A percentile compares a stretch with the other conserved stretches of the same genome.
Evolutionary conservation across 805 yeast genomes (phyloP).

Genomic region (Kockiozyma suomiensis): DNA sequence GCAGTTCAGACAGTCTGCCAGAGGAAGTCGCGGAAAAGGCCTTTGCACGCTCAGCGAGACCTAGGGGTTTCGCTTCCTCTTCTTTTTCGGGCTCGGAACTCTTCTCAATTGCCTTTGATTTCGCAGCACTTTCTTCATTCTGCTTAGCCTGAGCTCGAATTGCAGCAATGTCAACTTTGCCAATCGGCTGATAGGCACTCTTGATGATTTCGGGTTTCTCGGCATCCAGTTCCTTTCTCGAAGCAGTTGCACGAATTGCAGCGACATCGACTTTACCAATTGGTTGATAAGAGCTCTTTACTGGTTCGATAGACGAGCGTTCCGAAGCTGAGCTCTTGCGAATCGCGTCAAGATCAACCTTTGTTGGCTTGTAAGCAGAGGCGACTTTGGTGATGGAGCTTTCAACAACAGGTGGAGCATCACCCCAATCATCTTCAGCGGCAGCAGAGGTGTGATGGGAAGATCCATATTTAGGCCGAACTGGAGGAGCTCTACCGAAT

Average conservation of each 20-base stretch:
- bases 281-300: constrained; percentile 59
- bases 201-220: constrained; percentile 40
- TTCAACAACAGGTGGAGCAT: constrained; percentile 46
- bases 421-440: constrained; percentile 72
- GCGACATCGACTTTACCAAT: constrained; percentile 61
- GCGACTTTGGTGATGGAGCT: constrained; percentile 49
- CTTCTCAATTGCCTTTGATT: constrained; percentile 23
- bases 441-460: constrained; percentile 29
- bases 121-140: constrained; percentile 25
- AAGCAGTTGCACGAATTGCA: constrained; percentile 45
- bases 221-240: constrained; percentile 23
- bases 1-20: constrained; percentile 61
- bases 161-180: constrained; percentile 57
- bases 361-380: constrained; percentile 47
- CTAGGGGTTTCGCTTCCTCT: constrained; percentile 35
- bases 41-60: constrained; percentile 40
- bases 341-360: constrained; percentile 42
- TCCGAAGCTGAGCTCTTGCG: constrained; percentile 37
- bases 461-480: constrained; percentile 44
- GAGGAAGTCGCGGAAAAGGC: constrained; percentile 42
- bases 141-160: constrained; percentile 44
- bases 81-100: constrained; percentile 29
- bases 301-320: constrained; percentile 37
- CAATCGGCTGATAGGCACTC: constrained; percentile 63
- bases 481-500: constrained; percentile 39